Evolutionary conservation across 768 basidiomycete species (phyloP).

Genomic region (Russula virescens): DNA sequence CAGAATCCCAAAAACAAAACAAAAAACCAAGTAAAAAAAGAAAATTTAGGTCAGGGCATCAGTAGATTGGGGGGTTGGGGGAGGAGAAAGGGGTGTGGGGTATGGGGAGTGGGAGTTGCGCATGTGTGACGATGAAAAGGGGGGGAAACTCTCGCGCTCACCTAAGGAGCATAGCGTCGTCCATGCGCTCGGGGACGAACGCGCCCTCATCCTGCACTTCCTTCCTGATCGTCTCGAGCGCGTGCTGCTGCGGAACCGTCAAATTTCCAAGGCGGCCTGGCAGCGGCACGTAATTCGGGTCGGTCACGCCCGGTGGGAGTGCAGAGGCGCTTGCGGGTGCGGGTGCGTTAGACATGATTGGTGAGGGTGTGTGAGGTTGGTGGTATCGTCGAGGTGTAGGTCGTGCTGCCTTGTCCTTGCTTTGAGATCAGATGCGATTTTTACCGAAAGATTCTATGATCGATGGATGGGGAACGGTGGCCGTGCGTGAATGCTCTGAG

Average conservation of each 20-base stretch:
- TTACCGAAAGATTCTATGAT: background rate
- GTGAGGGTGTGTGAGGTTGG: no score
- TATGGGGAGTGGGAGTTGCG: no score
- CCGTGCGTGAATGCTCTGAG: background rate
- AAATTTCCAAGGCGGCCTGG: constrained; percentile 82
- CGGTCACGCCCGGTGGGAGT: constrained; percentile 53
- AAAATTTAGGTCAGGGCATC: background rate
- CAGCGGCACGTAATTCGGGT: constrained; percentile 57
- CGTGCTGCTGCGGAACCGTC: constrained; percentile 50
- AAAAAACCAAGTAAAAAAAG: background rate
- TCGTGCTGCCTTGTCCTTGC: background rate
- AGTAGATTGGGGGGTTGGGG: no score
- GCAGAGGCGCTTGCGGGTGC: constrained; percentile 50
- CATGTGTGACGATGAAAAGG: no score
- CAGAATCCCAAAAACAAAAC: background rate
- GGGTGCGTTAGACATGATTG: constrained; percentile 5
- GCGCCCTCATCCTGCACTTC: constrained; percentile 54
- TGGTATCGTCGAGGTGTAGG: background rate
- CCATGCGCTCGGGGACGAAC: constrained; percentile 61
- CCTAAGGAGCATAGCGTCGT: constrained; percentile 66
- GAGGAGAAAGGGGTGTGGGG: background rate
- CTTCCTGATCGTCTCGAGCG: constrained; percentile 62
- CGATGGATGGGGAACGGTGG: background rate
- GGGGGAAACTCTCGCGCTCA: constrained; percentile 28
- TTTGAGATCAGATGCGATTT: background rate